phyloP scores from a whole-genome alignment of 2,329 filamentous ascomycete genomes.

The Fusarium sublunatum region DNA sequence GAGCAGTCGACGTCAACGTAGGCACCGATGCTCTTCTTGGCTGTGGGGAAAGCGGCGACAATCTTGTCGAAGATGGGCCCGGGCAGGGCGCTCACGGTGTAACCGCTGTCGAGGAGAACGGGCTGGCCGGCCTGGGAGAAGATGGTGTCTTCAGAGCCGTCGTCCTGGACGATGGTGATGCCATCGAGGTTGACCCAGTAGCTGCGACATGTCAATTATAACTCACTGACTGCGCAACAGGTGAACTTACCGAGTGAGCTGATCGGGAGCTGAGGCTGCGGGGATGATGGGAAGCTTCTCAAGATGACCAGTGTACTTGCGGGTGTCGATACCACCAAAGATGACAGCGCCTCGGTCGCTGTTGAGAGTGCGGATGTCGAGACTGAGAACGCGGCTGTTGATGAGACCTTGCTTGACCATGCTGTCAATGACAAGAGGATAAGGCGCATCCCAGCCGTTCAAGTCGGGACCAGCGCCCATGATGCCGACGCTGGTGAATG shows the following conservation, averaged over 20 bases:
- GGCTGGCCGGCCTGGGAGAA: slow-evolving; percentile 55
- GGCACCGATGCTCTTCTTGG: slow-evolving; percentile 53
- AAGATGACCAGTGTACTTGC: slow-evolving; percentile 65
- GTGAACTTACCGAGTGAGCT: slow-evolving; percentile 44
- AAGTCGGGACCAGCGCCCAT: slow-evolving; percentile 52
- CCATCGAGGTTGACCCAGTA: slow-evolving; percentile 58
- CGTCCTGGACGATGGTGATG: slow-evolving; percentile 50
- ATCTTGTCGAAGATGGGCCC: slow-evolving; percentile 62
- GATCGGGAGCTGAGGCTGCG: slow-evolving; percentile 49
- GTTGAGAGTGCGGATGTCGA: slow-evolving; percentile 50
- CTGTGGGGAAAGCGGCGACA: slow-evolving; percentile 57
- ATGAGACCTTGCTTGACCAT: slow-evolving; percentile 51
- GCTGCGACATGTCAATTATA: slow-evolving; percentile 34
- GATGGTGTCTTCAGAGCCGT: slow-evolving; percentile 56
- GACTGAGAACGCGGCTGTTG: slow-evolving; percentile 53
- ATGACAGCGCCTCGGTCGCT: slow-evolving; percentile 53
- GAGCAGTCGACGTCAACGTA: slow-evolving; percentile 63
- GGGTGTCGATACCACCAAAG: slow-evolving; percentile 68
- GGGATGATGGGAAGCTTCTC: slow-evolving; percentile 67
- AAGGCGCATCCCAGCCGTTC: slow-evolving; percentile 50
- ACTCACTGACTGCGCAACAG: too few species aligned
- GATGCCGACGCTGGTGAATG: slow-evolving; percentile 48
- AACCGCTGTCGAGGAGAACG: slow-evolving; percentile 74
- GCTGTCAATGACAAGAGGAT: slow-evolving; percentile 52
- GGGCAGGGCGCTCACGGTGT: slow-evolving; percentile 74